These are phyloP conservation scores for Aspergillus jensenii DNA, from an alignment of 2,329 filamentous ascomycete genomes.

Conservation along the genomic window DNA sequence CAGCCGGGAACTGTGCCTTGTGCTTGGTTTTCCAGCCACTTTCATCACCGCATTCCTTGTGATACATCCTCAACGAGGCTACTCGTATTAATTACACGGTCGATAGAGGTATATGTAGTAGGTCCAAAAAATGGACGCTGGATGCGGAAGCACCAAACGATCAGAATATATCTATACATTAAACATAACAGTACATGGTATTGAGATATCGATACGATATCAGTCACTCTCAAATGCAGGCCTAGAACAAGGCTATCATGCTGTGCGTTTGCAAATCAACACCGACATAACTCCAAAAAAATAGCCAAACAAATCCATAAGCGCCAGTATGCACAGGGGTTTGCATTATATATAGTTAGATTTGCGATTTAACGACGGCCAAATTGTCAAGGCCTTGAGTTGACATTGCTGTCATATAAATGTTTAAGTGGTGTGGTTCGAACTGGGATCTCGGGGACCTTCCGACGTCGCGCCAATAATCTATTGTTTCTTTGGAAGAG, in stretches of 20 bases:
- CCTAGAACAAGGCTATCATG: not conserved
- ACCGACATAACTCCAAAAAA: not conserved
- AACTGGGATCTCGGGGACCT: not conserved
- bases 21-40: not conserved
- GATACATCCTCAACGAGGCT: not conserved
- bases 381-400: not conserved
- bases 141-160: not conserved
- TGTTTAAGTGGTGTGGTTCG: constrained; percentile 13
- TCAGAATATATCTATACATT: not conserved
- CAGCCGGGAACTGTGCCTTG: not conserved
- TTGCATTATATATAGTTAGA: not conserved
- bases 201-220: not conserved
- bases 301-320: not conserved
- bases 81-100: not conserved
- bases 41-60: not conserved
- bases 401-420: not conserved
- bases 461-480: constrained; percentile 10
- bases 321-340: constrained; percentile 2
- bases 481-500: constrained; percentile 1
- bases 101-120: not conserved
- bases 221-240: not conserved
- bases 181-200: not conserved
- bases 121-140: not conserved
- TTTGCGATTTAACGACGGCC: not conserved
- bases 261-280: not conserved